phyloP scores from a whole-genome alignment of 2,329 filamentous ascomycete genomes.

The Aspergillus sp. region DNA sequence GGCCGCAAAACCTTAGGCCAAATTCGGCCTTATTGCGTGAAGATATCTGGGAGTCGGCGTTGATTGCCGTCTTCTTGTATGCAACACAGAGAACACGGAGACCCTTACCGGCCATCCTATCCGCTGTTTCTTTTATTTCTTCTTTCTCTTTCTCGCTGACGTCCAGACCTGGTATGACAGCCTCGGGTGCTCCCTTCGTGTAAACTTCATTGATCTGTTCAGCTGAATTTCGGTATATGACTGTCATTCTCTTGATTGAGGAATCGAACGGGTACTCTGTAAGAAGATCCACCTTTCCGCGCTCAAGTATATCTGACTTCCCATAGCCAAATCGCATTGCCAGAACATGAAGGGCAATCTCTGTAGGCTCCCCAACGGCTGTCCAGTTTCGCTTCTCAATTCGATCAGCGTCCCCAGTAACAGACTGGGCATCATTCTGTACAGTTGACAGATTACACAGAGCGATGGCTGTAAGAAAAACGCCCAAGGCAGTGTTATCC shows the following conservation, averaged over 20 bases:
- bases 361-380: constrained; percentile 60
- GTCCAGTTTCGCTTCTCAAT: constrained; percentile 44
- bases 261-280: constrained; percentile 63
- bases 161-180: constrained; percentile 40
- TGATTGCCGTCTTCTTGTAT: constrained; percentile 25
- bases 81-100: constrained; percentile 58
- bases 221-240: constrained; percentile 46
- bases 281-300: constrained; percentile 12
- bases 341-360: constrained; percentile 64
- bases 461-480: constrained; percentile 51
- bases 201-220: constrained; percentile 41
- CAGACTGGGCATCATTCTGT: constrained; percentile 30
- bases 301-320: constrained; percentile 39
- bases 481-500: constrained; percentile 37
- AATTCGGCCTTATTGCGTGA: constrained; percentile 48
- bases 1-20: constrained; percentile 52
- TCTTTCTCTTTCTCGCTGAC: constrained; percentile 15
- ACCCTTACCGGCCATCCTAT: constrained; percentile 57
- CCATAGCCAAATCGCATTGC: constrained; percentile 55
- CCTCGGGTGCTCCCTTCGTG: constrained; percentile 60
- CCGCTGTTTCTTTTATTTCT: constrained; percentile 31
- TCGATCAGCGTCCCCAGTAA: constrained; percentile 1
- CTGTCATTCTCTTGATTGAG: constrained; percentile 62
- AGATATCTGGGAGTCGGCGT: constrained; percentile 24
- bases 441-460: constrained; percentile 53